These are phyloP conservation scores for Carex pumila DNA, from an alignment of 176 grass and related monocot genomes.

Conservation along the genomic window DNA sequence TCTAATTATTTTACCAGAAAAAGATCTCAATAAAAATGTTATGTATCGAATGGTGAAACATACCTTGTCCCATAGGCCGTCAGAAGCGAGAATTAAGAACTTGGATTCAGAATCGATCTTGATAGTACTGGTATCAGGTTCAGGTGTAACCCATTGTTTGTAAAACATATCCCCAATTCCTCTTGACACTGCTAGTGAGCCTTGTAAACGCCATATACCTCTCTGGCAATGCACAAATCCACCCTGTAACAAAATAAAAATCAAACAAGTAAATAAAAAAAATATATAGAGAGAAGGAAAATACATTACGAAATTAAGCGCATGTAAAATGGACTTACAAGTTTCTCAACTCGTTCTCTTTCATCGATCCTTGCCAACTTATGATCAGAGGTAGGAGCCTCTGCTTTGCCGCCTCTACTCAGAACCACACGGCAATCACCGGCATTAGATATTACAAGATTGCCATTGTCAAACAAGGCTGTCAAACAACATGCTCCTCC, in stretches of 20 bases:
- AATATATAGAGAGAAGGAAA: background rate
- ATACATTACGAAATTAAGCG: background rate
- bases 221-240: background rate
- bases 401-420: constrained; percentile 29
- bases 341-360: constrained; percentile 39
- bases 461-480: constrained; percentile 27
- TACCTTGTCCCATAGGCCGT: constrained; percentile 87
- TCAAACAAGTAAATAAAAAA: background rate
- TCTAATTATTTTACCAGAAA: background rate
- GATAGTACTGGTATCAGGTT: constrained; percentile 34
- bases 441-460: constrained; percentile 40
- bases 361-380: constrained; percentile 33
- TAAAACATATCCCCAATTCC: constrained; percentile 20
- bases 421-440: constrained; percentile 46
- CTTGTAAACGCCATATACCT: constrained; percentile 24
- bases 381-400: constrained; percentile 44
- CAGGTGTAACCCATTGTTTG: constrained; percentile 25
- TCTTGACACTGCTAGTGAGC: constrained; percentile 44
- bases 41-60: background rate
- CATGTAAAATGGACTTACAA: constrained; percentile 27
- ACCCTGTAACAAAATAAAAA: background rate
- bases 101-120: constrained; percentile 32
- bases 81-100: constrained; percentile 78
- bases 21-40: background rate
- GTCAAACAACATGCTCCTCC: constrained; percentile 45